Evolutionary conservation across 768 basidiomycete genomes (phyloP).

Genomic region (Leccinum subgranulosum): DNA sequence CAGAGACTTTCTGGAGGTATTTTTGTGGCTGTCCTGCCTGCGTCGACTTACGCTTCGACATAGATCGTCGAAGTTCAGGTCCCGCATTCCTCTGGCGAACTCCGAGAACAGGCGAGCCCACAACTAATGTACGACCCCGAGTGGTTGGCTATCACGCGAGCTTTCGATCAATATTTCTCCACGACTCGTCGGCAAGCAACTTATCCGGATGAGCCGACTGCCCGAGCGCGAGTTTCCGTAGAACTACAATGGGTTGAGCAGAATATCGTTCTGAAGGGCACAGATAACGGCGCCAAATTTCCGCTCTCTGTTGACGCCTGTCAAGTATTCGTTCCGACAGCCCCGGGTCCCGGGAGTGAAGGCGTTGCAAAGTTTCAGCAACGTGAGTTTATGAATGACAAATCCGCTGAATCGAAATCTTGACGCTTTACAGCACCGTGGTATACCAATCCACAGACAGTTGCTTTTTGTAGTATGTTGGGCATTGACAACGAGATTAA

Average conservation of each 20-base stretch:
- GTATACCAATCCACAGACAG: constrained; percentile 89
- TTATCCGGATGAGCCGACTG: constrained; percentile 58
- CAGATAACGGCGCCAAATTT: not conserved
- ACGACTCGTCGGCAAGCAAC: constrained; percentile 42
- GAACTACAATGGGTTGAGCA: constrained; percentile 67
- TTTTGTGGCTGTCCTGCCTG: not conserved
- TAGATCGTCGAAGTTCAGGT: constrained; percentile 69
- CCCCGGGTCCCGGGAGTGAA: constrained; percentile 48
- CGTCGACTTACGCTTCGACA: not conserved
- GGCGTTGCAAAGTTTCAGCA: constrained; percentile 37
- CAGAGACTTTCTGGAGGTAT: constrained; percentile 79
- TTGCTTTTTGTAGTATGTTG: constrained; percentile 78
- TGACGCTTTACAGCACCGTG: constrained; percentile 49
- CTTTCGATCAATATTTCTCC: constrained; percentile 78
- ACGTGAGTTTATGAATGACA: constrained; percentile 31
- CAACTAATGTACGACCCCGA: constrained; percentile 74
- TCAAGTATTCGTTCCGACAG: constrained; percentile 69
- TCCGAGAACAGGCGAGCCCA: constrained; percentile 23
- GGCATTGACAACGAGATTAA: constrained; percentile 73
- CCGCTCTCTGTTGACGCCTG: constrained; percentile 43
- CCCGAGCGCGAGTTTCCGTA: constrained; percentile 49
- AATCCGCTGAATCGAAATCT: not conserved
- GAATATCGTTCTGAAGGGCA: constrained; percentile 41
- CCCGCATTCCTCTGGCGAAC: constrained; percentile 8
- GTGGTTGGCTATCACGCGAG: constrained; percentile 93